Conservation (phyloP, 495 filamentous ascomycete species). For the Aspergillus baeticus region DNA sequence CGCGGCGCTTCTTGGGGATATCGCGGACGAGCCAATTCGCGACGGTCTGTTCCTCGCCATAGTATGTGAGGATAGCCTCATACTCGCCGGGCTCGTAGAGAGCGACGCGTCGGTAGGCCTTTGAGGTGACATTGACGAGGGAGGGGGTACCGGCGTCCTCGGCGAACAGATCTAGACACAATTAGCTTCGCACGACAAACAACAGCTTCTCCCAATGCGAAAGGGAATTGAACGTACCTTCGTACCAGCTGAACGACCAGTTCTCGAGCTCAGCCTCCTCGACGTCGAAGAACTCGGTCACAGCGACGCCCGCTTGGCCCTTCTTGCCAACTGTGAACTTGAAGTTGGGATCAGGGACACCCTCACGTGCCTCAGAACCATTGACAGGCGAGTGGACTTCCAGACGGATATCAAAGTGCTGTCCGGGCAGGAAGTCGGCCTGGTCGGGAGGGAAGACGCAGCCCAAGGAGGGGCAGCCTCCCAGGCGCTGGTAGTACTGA, state of each 20-base stretch:
- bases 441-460: slow-evolving; percentile 76
- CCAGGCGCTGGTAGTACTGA: slow-evolving; percentile 70
- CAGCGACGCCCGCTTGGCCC: slow-evolving; percentile 42
- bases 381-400: slow-evolving; percentile 76
- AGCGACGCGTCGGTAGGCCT: slow-evolving; percentile 64
- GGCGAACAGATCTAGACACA: slow-evolving; percentile 62
- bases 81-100: slow-evolving; percentile 71
- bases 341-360: slow-evolving; percentile 65
- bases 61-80: slow-evolving; percentile 67
- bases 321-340: slow-evolving; percentile 66
- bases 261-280: slow-evolving; percentile 61
- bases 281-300: slow-evolving; percentile 58
- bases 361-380: slow-evolving; percentile 64
- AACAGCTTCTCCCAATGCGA: background rate
- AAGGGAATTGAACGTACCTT: slow-evolving; percentile 38
- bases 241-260: slow-evolving; percentile 72
- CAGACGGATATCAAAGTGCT: slow-evolving; percentile 73
- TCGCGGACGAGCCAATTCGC: slow-evolving; percentile 72
- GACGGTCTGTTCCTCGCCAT: slow-evolving; percentile 58
- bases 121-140: slow-evolving; percentile 68
- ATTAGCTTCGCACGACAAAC: slow-evolving; percentile 9
- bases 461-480: slow-evolving; percentile 68
- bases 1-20: slow-evolving; percentile 58
- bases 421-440: slow-evolving; percentile 69
- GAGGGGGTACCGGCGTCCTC: slow-evolving; percentile 60